A percentile compares a stretch with the other conserved stretches of the same genome.
Evolutionary conservation across 1,139 yeast genomes (phyloP).

Genomic region (Yamadazyma triangularis): DNA sequence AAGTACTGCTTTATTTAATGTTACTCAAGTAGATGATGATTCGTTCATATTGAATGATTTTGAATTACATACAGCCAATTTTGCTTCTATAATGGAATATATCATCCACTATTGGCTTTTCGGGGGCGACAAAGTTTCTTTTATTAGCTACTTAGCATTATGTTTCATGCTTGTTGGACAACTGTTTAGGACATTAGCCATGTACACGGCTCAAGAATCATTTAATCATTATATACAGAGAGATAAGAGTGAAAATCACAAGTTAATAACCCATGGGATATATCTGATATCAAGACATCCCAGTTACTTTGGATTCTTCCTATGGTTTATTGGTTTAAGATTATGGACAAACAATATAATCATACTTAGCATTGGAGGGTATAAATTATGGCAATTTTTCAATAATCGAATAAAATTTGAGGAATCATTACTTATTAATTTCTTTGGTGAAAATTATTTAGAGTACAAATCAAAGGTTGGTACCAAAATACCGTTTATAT

Average conservation of each 20-base stretch:
- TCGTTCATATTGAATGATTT: constrained; percentile 80
- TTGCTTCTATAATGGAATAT: constrained; percentile 23
- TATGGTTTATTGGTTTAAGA: constrained; percentile 93
- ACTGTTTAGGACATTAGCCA: constrained; percentile 61
- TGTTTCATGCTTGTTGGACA: constrained; percentile 57
- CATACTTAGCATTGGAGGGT: constrained; percentile 21
- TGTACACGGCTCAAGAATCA: constrained; percentile 85
- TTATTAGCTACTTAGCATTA: constrained; percentile 38
- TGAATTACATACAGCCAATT: constrained; percentile 61
- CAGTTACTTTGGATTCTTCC: constrained; percentile 83
- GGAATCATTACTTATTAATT: constrained; percentile 56
- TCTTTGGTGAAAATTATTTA: constrained; percentile 66
- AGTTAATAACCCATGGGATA: constrained; percentile 67
- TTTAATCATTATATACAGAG: constrained; percentile 78
- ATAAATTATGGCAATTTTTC: constrained; percentile 63
- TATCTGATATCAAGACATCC: constrained; percentile 76
- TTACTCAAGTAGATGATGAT: constrained; percentile 59
- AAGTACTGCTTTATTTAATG: constrained; percentile 71
- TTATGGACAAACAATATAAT: constrained; percentile 54
- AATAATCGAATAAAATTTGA: constrained; percentile 61
- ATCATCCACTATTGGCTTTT: constrained; percentile 5
- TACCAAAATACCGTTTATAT: constrained; percentile 63
- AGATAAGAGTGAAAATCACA: constrained; percentile 50
- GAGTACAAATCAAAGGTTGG: constrained; percentile 47
- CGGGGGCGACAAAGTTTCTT: too few species aligned